Conservation (phyloP, 192 early-diverging fungal species). For the Spizellomyces punctatus region DNA sequence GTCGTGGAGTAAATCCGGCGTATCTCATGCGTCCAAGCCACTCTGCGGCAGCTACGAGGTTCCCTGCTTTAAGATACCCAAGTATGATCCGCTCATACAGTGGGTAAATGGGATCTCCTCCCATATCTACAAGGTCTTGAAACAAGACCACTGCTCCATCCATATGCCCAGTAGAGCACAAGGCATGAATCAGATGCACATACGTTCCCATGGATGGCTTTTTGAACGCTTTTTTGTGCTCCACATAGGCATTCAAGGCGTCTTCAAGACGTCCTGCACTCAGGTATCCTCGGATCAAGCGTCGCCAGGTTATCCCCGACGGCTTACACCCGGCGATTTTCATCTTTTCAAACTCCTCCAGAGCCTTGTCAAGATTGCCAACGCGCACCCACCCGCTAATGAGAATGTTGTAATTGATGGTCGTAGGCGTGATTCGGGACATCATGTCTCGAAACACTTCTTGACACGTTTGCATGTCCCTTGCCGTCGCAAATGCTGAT, state of each 20-base stretch:
- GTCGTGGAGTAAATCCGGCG: constrained; percentile 4
- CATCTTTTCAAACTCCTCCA: constrained; percentile 14
- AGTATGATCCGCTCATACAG: constrained; percentile 13
- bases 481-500: constrained; percentile 23
- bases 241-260: constrained; percentile 8
- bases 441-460: constrained; percentile 27
- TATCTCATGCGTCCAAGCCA: constrained; percentile 10
- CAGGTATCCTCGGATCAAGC: constrained; percentile 13
- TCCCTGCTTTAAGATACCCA: constrained; percentile 2
- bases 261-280: constrained; percentile 1
- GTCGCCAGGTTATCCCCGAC: background rate
- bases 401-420: constrained; percentile 22
- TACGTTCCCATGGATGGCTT: constrained; percentile 14
- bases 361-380: constrained; percentile 10
- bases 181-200: constrained; percentile 9
- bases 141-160: background rate
- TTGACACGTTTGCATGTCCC: constrained; percentile 28
- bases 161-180: background rate
- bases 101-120: background rate
- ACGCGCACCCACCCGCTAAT: constrained; percentile 13
- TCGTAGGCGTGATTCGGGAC: constrained; percentile 12
- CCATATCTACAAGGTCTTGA: background rate
- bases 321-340: constrained; percentile 17
- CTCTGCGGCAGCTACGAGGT: background rate
- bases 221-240: background rate